Conservation (phyloP, 305 asterid genomes). For the Caryopteris hybrid region DNA sequence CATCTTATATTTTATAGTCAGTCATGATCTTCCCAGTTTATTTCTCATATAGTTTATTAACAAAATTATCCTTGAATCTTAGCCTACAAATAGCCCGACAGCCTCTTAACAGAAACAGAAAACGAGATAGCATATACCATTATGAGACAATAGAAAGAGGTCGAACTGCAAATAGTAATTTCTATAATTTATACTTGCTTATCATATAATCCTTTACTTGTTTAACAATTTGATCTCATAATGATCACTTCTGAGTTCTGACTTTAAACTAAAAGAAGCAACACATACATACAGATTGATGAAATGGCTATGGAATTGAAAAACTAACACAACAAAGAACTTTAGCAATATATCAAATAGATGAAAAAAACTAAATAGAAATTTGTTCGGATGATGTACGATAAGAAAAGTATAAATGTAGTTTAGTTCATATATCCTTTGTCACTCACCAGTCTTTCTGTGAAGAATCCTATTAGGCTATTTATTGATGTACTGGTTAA, state of each 20-base stretch:
- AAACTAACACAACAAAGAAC: slow-evolving; percentile 2
- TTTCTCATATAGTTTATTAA: not conserved
- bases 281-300: not conserved
- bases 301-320: not conserved
- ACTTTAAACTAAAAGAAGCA: not conserved
- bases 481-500: slow-evolving; percentile 52
- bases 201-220: not conserved
- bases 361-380: not conserved
- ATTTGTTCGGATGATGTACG: not conserved
- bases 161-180: not conserved
- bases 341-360: slow-evolving; percentile 7
- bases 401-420: not conserved
- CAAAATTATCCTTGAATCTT: not conserved
- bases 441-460: slow-evolving; percentile 81
- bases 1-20: not conserved
- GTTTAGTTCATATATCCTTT: slow-evolving; percentile 17
- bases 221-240: not conserved
- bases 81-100: not conserved
- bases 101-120: not conserved
- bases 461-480: slow-evolving; percentile 76
- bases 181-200: not conserved
- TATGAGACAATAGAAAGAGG: not conserved
- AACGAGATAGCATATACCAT: not conserved
- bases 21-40: not conserved
- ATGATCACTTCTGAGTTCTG: not conserved